Conservation (phyloP, 305 asterid genomes). For the Fraxinus sp. region DNA sequence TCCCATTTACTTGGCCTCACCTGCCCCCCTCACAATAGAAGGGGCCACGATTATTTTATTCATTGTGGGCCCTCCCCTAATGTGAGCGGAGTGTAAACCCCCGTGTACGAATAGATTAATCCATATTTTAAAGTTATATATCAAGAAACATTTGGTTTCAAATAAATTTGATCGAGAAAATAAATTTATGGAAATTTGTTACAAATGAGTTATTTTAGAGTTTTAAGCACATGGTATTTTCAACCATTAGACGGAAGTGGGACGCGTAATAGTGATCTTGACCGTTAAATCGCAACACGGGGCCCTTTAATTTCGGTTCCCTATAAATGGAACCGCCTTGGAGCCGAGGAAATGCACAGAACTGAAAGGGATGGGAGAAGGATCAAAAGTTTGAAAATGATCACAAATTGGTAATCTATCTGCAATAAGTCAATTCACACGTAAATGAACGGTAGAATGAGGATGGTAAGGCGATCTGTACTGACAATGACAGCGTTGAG, state of each 20-base stretch:
- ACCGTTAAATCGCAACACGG: not conserved
- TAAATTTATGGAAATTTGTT: not conserved
- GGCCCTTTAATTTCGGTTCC: not conserved
- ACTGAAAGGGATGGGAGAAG: not conserved
- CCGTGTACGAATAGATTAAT: too few relatives aligned
- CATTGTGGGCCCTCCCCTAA: too few relatives aligned
- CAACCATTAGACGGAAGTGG: not conserved
- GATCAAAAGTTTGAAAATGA: not conserved
- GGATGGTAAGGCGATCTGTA: constrained; percentile 36
- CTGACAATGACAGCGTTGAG: constrained; percentile 23
- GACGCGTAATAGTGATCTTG: not conserved
- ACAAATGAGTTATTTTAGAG: not conserved
- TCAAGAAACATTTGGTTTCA: not conserved
- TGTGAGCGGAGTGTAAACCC: too few relatives aligned
- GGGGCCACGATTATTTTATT: too few relatives aligned
- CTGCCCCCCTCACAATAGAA: too few relatives aligned
- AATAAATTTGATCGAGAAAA: not conserved
- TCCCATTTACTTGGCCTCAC: too few relatives aligned
- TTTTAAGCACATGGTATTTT: not conserved
- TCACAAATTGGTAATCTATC: not conserved
- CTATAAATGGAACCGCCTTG: not conserved
- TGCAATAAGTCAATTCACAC: not conserved
- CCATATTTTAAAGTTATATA: too few relatives aligned
- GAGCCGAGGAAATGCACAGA: not conserved
- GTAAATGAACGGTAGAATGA: constrained; percentile 12